Percentiles rank a stretch among this genome's conserved stretches.
Evolutionary conservation across 192 early-diverging fungal species (phyloP).

Genomic region (Phlyctochytrium planicorne): DNA sequence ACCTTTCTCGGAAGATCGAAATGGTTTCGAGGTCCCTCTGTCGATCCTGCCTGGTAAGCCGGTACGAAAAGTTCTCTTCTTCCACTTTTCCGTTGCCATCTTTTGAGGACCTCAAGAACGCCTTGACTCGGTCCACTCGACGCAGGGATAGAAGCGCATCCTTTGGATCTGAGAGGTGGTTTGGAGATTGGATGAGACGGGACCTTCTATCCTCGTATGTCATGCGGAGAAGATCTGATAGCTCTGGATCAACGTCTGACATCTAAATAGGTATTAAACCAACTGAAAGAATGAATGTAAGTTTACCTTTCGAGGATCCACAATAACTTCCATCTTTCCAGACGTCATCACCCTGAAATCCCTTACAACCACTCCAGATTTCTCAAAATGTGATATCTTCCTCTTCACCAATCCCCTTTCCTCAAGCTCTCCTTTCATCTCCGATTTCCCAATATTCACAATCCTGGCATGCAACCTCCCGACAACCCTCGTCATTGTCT

Average conservation of each 20-base stretch:
- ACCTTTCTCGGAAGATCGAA: slow-evolving; percentile 38
- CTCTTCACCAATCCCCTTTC: neutral
- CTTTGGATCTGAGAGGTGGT: no score
- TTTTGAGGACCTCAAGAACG: no score
- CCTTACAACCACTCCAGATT: neutral
- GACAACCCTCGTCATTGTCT: slow-evolving; percentile 6
- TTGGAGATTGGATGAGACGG: no score
- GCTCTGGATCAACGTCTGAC: slow-evolving; percentile 43
- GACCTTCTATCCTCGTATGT: slow-evolving; percentile 33
- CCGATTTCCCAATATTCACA: slow-evolving; percentile 33
- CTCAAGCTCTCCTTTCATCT: no score
- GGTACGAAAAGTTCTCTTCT: slow-evolving; percentile 24
- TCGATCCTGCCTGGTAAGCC: slow-evolving; percentile 32
- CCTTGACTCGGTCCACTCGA: no score
- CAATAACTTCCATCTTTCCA: slow-evolving; percentile 5
- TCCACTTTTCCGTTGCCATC: neutral
- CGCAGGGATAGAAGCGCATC: no score
- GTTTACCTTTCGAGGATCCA: slow-evolving; percentile 15
- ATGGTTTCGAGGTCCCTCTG: slow-evolving; percentile 47
- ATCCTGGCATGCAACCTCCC: slow-evolving; percentile 34
- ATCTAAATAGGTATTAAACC: slow-evolving; percentile 23
- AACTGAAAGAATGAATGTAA: slow-evolving; percentile 1
- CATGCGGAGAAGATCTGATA: slow-evolving; percentile 26
- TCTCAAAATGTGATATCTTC: neutral
- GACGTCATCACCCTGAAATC: neutral